Base-by-base conservation (phyloP, 352 stramenopile genomes). In the Phytophthora fragariae region DNA sequence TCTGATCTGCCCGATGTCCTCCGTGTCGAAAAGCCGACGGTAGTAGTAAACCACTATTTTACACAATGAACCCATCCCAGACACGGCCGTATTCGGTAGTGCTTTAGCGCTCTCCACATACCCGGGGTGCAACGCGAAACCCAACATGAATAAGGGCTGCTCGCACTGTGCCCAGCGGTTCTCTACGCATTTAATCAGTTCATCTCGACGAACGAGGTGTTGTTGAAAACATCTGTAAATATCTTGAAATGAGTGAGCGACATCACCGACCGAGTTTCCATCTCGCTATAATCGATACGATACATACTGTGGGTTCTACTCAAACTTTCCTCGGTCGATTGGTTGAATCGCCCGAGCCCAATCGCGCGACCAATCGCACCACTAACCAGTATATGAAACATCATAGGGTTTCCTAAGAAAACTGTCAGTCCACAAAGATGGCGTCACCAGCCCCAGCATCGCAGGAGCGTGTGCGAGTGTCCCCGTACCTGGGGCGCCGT, bases 211-310 rank as follows among this genome's bases (percentile, higher is more conserved):
- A 17, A n/a, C 39, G 1, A 47, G 39, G 15, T 47, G 39, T 11
- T 47, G 27, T 10, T 58, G 57, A 11, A 70, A 64, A 2, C 39
- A 55, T 29, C 39, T 9, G 12, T 59, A 70, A 1, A 70, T 70
- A 4, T 15, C 44, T 2, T 29, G 37, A 59, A 64, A 70, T 15
- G 41, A 70, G 2, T 44, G 50, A 17, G 64, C n/a, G 12, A 70
- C 63, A 14, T 70, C 63, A 14, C 41, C 63, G 1, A 70, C 21
- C 5, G 55, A 65, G 35, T 71, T 65, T 47, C 60, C 5, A 10
- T 71, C 46, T 10, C 54, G 31, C 11, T 65, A 44, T 15, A 71
- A 11, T 12, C 56, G 6, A 37, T 65, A 65, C 1, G 65, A 66
- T 9, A 33, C 46, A 39, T 39, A 41, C 14, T 41, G 35, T 2